Base-by-base conservation (phyloP, 352 stramenopile genomes). In the Phytophthora citricola region DNA sequence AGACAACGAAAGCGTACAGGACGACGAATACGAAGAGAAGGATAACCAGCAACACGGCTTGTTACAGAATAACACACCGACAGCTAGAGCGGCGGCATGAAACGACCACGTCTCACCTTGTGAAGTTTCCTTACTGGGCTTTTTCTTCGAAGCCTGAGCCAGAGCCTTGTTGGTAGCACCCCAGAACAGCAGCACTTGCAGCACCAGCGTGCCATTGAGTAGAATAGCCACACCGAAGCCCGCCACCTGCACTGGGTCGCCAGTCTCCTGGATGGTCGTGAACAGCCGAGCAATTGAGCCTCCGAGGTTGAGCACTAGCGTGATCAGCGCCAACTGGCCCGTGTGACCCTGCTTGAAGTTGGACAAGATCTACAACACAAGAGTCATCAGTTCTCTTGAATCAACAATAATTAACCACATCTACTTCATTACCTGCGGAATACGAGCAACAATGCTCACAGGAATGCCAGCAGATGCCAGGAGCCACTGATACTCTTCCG, bases 341-440 rank as follows among this genome's bases (percentile, higher is more conserved):
- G 89, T 97, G 72, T 97, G 89, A 10, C 87, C 86, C 59, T 97
- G 87, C 59, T 94, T 92, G 61, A 94, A 95, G 75, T 97, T 97
- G 26, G 87, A 87, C 34, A 93, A 47, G 43, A 95, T 87, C 86
- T 94, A 63, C 27, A 70, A 9, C 40, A 31, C 27, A 69, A 17
- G 15, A 70, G 24, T 27, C n/a, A n/a, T 58, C 31, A 66, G 45
- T 36, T 60, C 31, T 38, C 32, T n/a, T 11, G 2, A 17, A 27
- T 48, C 0, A 39, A 40, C 10, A 38, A 41, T 15, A 14, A 43
- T 20, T 31, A 47, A 20, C 7, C 20, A 49, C 11, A 59, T 44
- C 27, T 20, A 27, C 15, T 20, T 34, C 7, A 5, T 54, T 67
- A 94, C 82, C 76, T 96, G 88, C 3, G 88, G 87, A 48, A 91